These are phyloP conservation scores for Melanomma pulvis-pyrius DNA, from an alignment of 495 filamentous ascomycete species.

Conservation along the genomic window DNA sequence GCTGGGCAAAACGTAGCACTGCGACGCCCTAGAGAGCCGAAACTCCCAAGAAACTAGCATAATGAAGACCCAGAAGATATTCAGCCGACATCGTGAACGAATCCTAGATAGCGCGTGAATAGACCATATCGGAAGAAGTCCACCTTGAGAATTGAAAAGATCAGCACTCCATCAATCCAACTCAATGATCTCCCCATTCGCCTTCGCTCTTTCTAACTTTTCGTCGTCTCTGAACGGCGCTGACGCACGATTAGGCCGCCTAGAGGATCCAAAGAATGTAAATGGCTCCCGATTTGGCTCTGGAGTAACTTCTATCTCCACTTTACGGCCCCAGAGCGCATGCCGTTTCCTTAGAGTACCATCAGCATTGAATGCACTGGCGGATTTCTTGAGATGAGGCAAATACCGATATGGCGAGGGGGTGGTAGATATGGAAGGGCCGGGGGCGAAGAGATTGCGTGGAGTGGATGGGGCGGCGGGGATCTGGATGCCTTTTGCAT, in stretches of 20 bases:
- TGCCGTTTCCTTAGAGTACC: not conserved
- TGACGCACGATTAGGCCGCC: too few relatives aligned
- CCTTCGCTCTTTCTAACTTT: not conserved
- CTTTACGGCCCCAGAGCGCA: not conserved
- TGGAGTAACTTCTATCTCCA: not conserved
- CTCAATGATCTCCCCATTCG: not conserved
- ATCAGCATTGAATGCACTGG: not conserved
- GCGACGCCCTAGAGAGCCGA: too few relatives aligned
- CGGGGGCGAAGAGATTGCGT: not conserved
- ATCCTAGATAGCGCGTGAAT: too few relatives aligned
- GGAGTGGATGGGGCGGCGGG: not conserved
- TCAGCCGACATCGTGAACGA: too few relatives aligned
- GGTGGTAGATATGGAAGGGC: not conserved
- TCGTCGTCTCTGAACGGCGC: too few relatives aligned
- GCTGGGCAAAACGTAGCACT: too few relatives aligned
- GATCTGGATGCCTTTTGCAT: not conserved
- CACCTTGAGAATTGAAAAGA: not conserved
- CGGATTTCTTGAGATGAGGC: not conserved
- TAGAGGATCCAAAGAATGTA: too few relatives aligned
- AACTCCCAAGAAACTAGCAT: too few relatives aligned
- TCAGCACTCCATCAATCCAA: not conserved
- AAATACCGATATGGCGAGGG: too few relatives aligned
- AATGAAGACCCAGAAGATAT: too few relatives aligned
- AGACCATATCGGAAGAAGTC: too few relatives aligned
- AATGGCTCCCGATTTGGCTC: too few relatives aligned